Base-by-base conservation (phyloP, 345 rosid genomes). In the Lepidium sativum region DNA sequence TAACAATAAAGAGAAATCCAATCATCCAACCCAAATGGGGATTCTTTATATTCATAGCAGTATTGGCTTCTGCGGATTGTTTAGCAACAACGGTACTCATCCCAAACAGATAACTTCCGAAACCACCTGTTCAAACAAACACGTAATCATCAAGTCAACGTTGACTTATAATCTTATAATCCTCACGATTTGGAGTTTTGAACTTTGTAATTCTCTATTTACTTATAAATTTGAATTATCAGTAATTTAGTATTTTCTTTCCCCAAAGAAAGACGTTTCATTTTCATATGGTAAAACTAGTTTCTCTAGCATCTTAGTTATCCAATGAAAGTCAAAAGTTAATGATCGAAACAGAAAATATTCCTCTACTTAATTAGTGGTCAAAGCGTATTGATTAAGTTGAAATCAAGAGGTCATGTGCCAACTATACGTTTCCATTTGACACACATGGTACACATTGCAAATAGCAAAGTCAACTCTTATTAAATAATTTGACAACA, bases 1-100 rank as follows among this genome's bases (percentile, higher is more conserved):
- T 89, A 69, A 86, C 92, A 43, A 80, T 18, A 56, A 89, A 86
- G 54, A 89, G 90, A 69, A 86, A 86, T 6, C 79, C 86, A 45
- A 86, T 86, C 57, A 89, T 89, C 96, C 96, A 86, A 4, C 79
- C 58, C 43, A 86, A 45, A 2, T 81, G 74, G 8, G 81, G 92
- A 50, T 81, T 77, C 67, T 82, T 87, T 29, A 75, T 67, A 66
- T 73, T 87, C n/a, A 9, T 14, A 0, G 86, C 74, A 12, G 83
- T 72, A 65, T 80, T 83, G 17, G 86, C 88, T 62, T 77, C 80
- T 0, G 44, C 29, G 12, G 85, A 75, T 76, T 82, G 83, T 16
- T 16, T 64, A 0, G 89, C 87, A 32, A 84, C 47, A 0, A 50
- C 13, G 14, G 75, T 71, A 41, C 89, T 86, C 89, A 84, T 81